Conservation (phyloP, 768 basidiomycete species). For the Candolleomyces efflorescens region DNA sequence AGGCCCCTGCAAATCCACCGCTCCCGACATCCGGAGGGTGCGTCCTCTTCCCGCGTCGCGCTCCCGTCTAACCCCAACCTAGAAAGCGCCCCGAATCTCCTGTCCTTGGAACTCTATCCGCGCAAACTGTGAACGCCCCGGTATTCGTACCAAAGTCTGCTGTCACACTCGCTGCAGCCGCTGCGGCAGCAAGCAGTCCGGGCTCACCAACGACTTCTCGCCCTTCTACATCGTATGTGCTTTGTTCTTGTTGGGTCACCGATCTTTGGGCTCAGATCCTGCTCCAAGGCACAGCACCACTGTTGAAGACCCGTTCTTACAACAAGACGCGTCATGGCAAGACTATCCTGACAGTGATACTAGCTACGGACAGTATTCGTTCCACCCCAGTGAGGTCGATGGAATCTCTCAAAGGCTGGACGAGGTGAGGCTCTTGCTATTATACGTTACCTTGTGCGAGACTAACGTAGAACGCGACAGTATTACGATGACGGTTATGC, state of each 20-base stretch:
- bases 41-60: constrained; percentile 15
- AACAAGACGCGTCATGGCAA: not conserved
- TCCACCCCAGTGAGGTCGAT: not conserved
- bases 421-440: not conserved
- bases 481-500: constrained; percentile 23
- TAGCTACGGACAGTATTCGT: not conserved
- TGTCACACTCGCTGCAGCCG: constrained; percentile 24
- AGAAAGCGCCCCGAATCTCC: constrained; percentile 45
- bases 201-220: not conserved
- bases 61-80: constrained; percentile 15
- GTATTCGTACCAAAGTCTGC: constrained; percentile 74
- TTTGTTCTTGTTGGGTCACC: too few relatives aligned
- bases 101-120: constrained; percentile 33
- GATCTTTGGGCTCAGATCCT: too few relatives aligned
- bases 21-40: constrained; percentile 21
- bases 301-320: not conserved
- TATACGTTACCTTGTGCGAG: too few relatives aligned
- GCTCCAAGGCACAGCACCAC: not conserved
- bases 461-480: constrained; percentile 16
- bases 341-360: constrained; percentile 3
- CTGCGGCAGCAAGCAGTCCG: constrained; percentile 19
- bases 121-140: constrained; percentile 77
- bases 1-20: constrained; percentile 15
- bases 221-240: not conserved
- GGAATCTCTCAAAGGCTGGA: constrained; percentile 6